Evolutionary conservation across 2,329 filamentous ascomycete species (phyloP).

Genomic region (Xylaria multiplex): DNA sequence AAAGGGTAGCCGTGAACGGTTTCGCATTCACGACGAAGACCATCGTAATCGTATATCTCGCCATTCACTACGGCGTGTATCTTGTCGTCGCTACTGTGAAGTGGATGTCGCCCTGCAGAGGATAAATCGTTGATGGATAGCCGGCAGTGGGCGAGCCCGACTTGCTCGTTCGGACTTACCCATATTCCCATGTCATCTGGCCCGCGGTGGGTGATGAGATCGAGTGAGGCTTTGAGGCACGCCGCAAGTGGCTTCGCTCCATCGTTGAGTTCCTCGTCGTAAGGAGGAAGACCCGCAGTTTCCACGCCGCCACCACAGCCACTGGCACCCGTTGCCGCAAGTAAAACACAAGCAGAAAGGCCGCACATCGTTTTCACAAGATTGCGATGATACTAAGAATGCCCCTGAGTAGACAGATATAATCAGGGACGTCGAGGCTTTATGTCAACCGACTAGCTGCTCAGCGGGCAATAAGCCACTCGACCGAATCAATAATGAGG

Average conservation of each 20-base stretch:
- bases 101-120: slow-evolving; percentile 17
- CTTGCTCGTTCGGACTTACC: slow-evolving; percentile 5
- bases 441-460: too few relatives aligned
- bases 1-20: slow-evolving; percentile 53
- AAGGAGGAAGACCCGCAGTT: too few relatives aligned
- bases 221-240: slow-evolving; percentile 19
- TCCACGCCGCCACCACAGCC: too few relatives aligned
- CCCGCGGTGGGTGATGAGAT: slow-evolving; percentile 22
- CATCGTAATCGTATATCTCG: slow-evolving; percentile 52
- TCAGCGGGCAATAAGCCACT: too few relatives aligned
- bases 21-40: slow-evolving; percentile 51
- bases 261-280: not conserved
- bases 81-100: slow-evolving; percentile 24
- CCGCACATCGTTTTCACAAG: too few relatives aligned
- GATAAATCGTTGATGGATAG: slow-evolving; percentile 28
- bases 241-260: slow-evolving; percentile 3
- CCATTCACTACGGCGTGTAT: slow-evolving; percentile 29
- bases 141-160: slow-evolving; percentile 22
- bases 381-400: too few relatives aligned
- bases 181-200: slow-evolving; percentile 18
- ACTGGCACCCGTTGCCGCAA: too few relatives aligned
- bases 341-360: too few relatives aligned
- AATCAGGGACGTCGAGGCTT: too few relatives aligned
- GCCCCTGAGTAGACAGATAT: too few relatives aligned
- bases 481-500: too few relatives aligned